A percentile compares a stretch with the other conserved stretches of the same genome.
These are phyloP conservation scores for Massariosphaeria phaeospora DNA, from an alignment of 495 filamentous ascomycete genomes.

Conservation along the genomic window DNA sequence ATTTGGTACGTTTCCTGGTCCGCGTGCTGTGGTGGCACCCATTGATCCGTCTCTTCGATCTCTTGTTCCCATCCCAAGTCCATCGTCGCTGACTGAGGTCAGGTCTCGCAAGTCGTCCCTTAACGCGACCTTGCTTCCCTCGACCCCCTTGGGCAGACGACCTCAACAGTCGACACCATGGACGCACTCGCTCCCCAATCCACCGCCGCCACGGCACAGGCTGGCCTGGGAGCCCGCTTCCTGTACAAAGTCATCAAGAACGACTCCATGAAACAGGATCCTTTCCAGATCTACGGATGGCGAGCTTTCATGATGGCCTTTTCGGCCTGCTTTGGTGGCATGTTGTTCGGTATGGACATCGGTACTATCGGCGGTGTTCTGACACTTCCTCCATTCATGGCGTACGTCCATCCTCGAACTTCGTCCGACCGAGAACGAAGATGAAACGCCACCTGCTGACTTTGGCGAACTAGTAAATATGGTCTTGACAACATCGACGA, in stretches of 20 bases:
- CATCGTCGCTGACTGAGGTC: too few relatives aligned
- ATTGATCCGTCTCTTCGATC: too few relatives aligned
- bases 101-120: too few relatives aligned
- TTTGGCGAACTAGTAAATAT: constrained; percentile 42
- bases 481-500: constrained; percentile 38
- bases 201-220: background rate
- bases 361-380: constrained; percentile 65
- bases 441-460: background rate
- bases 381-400: constrained; percentile 45
- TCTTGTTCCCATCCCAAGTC: too few relatives aligned
- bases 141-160: background rate
- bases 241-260: constrained; percentile 67
- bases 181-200: background rate
- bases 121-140: background rate
- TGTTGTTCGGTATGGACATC: constrained; percentile 63
- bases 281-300: constrained; percentile 75
- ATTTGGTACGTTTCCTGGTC: too few relatives aligned
- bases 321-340: constrained; percentile 73
- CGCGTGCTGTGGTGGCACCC: too few relatives aligned
- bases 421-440: too few relatives aligned
- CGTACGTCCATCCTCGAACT: constrained; percentile 32
- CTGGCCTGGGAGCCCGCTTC: constrained; percentile 35
- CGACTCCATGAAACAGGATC: constrained; percentile 70
- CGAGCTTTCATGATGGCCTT: constrained; percentile 64
- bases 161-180: background rate